These are phyloP conservation scores for Moesziomyces antarcticus DNA, from an alignment of 1,284 basidiomycete species.

Conservation along the genomic window DNA sequence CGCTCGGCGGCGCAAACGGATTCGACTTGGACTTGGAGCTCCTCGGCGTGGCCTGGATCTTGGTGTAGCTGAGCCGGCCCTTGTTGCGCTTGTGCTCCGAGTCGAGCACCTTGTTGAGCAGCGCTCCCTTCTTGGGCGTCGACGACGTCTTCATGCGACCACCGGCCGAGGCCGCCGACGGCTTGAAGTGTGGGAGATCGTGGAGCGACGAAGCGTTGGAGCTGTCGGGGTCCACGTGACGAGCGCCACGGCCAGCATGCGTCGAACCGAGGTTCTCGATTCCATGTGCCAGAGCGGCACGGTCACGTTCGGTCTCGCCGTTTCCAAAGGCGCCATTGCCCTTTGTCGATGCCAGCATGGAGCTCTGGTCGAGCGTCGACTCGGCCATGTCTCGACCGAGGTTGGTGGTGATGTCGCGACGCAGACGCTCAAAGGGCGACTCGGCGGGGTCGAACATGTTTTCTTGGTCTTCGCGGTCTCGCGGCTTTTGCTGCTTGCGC, in stretches of 20 bases:
- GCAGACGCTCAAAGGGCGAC: constrained; percentile 78
- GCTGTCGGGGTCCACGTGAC: constrained; percentile 25
- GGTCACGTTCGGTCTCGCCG: constrained; percentile 23
- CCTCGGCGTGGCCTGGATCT: constrained; percentile 50
- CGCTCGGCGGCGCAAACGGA: constrained; percentile 55
- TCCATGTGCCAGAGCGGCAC: constrained; percentile 36
- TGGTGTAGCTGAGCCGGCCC: constrained; percentile 41
- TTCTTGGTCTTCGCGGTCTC: constrained; percentile 31
- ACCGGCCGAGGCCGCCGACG: constrained; percentile 7
- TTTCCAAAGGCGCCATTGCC: constrained; percentile 6
- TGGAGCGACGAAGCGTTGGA: constrained; percentile 35
- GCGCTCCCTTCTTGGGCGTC: constrained; percentile 46
- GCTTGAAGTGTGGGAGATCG: constrained; percentile 34
- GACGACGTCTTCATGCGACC: constrained; percentile 46
- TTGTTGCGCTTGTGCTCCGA: constrained; percentile 54
- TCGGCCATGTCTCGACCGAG: constrained; percentile 27
- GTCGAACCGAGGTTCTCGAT: constrained; percentile 33
- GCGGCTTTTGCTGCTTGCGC: constrained; percentile 33
- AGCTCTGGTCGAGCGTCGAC: constrained; percentile 31
- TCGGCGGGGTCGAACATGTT: constrained; percentile 70
- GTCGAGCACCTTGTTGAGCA: constrained; percentile 55
- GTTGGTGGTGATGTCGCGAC: constrained; percentile 36
- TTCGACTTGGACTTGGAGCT: constrained; percentile 49
- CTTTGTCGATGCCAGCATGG: constrained; percentile 15
- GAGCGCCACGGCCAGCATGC: constrained; percentile 14